Evolutionary conservation across 129 eudicot genomes (phyloP).

Genomic region (Glebionis coronaria): DNA sequence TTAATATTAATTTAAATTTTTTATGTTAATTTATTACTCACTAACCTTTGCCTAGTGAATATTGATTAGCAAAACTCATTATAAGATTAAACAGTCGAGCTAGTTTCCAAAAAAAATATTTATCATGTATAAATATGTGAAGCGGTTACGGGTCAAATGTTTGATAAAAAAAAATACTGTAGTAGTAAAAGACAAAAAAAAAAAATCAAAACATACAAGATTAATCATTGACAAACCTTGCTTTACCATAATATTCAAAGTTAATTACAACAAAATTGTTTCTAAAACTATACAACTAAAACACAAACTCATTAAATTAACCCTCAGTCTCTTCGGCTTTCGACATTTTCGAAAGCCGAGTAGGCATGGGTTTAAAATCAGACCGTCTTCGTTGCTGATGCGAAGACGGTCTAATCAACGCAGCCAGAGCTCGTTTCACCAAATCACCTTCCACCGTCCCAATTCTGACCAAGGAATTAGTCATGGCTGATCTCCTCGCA

Average conservation of each 20-base stretch:
- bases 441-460: slow-evolving; percentile 83
- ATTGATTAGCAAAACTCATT: no score
- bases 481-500: slow-evolving; percentile 85
- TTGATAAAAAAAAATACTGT: no score
- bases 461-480: slow-evolving; percentile 76
- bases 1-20: no score
- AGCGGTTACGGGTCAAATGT: no score
- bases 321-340: slow-evolving; percentile 40
- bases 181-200: no score
- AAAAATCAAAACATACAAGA: no score
- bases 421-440: slow-evolving; percentile 67
- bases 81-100: no score
- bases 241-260: not conserved
- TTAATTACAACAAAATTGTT: slow-evolving; percentile 15
- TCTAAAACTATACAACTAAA: slow-evolving; percentile 15
- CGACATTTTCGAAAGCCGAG: slow-evolving; percentile 68
- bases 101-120: no score
- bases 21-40: no score
- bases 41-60: no score
- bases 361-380: slow-evolving; percentile 63
- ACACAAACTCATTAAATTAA: not conserved
- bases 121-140: no score
- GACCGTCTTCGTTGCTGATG: slow-evolving; percentile 58
- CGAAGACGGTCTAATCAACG: slow-evolving; percentile 76
- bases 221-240: not conserved